Conservation (phyloP, 140 eudicot species). For the Anethum foeniculum region DNA sequence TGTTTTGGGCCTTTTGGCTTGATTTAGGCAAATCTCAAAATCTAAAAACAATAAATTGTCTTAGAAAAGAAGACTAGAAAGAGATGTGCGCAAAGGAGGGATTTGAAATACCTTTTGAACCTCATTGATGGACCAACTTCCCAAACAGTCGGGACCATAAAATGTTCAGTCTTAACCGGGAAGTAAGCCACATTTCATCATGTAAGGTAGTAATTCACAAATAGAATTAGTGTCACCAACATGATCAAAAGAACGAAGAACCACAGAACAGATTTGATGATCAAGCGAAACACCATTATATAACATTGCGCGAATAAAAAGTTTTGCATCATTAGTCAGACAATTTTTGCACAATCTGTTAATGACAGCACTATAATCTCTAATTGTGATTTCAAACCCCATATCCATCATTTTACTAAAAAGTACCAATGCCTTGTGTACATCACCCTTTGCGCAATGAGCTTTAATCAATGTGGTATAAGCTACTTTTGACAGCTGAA, state of each 20-base stretch:
- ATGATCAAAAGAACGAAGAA: slow-evolving; percentile 30
- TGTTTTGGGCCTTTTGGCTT: no score
- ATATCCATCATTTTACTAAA: slow-evolving; percentile 52
- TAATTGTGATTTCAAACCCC: slow-evolving; percentile 53
- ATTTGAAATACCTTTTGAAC: slow-evolving; percentile 5
- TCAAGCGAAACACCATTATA: slow-evolving; percentile 44
- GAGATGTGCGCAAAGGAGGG: no score
- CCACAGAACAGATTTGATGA: slow-evolving; percentile 33
- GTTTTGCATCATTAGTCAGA: slow-evolving; percentile 49
- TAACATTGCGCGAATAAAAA: slow-evolving; percentile 51
- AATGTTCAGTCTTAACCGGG: slow-evolving; percentile 18
- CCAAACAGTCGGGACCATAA: slow-evolving; percentile 5
- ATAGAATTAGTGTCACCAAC: slow-evolving; percentile 34
- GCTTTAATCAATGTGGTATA: slow-evolving; percentile 67
- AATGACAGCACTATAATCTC: slow-evolving; percentile 65
- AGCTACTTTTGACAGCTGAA: slow-evolving; percentile 50
- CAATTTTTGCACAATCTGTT: slow-evolving; percentile 77
- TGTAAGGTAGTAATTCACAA: slow-evolving; percentile 33
- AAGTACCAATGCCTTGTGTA: slow-evolving; percentile 30
- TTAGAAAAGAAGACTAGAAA: no score
- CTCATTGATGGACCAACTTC: slow-evolving; percentile 5
- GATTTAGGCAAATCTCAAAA: neutral
- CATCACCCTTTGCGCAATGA: slow-evolving; percentile 88
- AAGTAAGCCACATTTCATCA: slow-evolving; percentile 53
- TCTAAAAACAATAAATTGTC: neutral